Percentiles rank a stretch among this genome's conserved stretches.
Conservation (phyloP, 352 stramenopile species). For the Pythium apleroticum region DNA sequence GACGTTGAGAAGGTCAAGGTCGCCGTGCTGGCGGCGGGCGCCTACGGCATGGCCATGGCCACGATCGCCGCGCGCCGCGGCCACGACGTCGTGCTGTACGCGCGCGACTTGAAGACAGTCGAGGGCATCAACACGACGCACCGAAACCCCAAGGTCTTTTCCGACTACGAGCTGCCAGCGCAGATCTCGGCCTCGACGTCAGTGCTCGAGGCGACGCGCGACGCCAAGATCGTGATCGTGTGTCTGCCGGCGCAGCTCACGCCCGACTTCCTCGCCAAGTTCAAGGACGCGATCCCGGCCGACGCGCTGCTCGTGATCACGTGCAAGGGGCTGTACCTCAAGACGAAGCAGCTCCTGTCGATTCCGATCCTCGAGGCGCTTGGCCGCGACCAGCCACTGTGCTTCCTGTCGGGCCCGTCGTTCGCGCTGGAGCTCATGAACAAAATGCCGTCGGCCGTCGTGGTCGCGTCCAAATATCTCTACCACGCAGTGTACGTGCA, state of each 20-base stretch:
- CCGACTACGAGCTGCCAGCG: conserved; percentile 80
- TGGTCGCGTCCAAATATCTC: conserved; percentile 95
- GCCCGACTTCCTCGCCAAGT: conserved; percentile 84
- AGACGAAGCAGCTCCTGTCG: conserved; percentile 94
- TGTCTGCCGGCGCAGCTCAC: conserved; percentile 96
- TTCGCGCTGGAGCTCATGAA: conserved; percentile 97
- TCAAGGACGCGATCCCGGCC: conserved; percentile 86
- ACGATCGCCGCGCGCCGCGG: conserved; percentile 89
- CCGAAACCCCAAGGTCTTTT: conserved; percentile 91
- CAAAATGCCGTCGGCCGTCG: conserved; percentile 93
- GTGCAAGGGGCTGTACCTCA: conserved; percentile 95
- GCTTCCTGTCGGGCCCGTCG: conserved; percentile 93
- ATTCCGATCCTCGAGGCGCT: conserved; percentile 93
- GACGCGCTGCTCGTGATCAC: conserved; percentile 93
- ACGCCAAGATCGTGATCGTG: conserved; percentile 94
- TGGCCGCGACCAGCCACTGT: conserved; percentile 91
- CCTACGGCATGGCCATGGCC: conserved; percentile 96
- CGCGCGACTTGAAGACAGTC: conserved; percentile 74
- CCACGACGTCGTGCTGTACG: conserved; percentile 91
- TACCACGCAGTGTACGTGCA: conserved; percentile 87
- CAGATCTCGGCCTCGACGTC: conserved; percentile 89
- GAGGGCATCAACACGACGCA: conserved; percentile 92
- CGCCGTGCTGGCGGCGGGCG: conserved; percentile 91
- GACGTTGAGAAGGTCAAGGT: conserved; percentile 83
- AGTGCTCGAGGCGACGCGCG: conserved; percentile 78